These are phyloP conservation scores for Eutrema japonicum DNA, from an alignment of 345 rosid genomes.

Conservation along the genomic window DNA sequence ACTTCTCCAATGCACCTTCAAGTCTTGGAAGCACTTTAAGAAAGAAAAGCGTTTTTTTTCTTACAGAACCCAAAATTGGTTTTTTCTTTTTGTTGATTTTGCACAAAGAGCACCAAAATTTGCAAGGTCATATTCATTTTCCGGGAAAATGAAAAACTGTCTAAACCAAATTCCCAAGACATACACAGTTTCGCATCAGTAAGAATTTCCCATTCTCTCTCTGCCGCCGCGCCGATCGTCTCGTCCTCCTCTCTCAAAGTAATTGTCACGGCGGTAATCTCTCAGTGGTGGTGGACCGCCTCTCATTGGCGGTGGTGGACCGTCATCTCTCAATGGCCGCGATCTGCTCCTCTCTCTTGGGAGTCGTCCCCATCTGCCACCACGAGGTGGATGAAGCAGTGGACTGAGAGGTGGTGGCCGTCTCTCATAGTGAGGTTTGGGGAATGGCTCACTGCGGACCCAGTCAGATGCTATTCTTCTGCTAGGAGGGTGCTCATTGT, in stretches of 20 bases:
- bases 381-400: conserved; percentile 48
- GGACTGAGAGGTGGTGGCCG: conserved; percentile 56
- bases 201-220: conserved; percentile 60
- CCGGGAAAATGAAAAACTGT: conserved; percentile 18
- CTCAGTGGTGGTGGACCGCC: conserved; percentile 49
- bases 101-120: conserved; percentile 13
- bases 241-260: conserved; percentile 61
- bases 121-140: conserved; percentile 21
- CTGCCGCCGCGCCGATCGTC: conserved; percentile 54
- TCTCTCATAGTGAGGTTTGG: conserved; percentile 67
- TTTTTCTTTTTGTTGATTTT: neutral
- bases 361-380: conserved; percentile 65
- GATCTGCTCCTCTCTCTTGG: conserved; percentile 86
- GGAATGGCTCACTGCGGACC: conserved; percentile 56
- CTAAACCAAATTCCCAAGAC: conserved; percentile 21
- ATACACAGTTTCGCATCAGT: conserved; percentile 29
- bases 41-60: neutral
- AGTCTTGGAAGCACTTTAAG: neutral
- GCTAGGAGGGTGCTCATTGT: conserved; percentile 57
- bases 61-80: neutral
- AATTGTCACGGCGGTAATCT: conserved; percentile 60
- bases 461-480: conserved; percentile 64
- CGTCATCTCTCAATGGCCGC: conserved; percentile 54
- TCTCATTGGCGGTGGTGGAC: conserved; percentile 54
- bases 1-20: neutral